These are phyloP conservation scores for Microcos paniculata DNA, from an alignment of 345 rosid genomes.

Conservation along the genomic window DNA sequence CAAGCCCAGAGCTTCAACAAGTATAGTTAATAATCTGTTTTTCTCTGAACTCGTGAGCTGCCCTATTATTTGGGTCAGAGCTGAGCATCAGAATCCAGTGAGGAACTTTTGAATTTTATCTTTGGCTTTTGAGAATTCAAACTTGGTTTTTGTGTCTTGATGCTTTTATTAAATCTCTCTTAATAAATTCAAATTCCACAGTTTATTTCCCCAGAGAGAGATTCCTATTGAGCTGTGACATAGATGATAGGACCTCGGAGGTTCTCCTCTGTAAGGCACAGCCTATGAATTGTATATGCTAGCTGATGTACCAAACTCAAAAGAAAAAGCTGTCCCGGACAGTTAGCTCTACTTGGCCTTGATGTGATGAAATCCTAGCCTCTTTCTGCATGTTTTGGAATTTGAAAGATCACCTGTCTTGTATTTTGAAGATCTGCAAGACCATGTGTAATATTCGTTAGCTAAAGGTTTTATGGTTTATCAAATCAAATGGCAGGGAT, in stretches of 20 bases:
- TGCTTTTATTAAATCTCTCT: not conserved
- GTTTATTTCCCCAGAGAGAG: too few species aligned
- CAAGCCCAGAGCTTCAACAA: conserved; percentile 4
- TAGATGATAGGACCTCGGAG: not conserved
- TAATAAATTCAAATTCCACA: not conserved
- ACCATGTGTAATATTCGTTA: too few species aligned
- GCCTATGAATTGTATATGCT: not conserved
- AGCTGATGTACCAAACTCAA: not conserved
- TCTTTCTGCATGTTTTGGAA: not conserved
- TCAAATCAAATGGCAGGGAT: too few species aligned
- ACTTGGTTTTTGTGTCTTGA: not conserved
- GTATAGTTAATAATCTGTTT: conserved; percentile 1
- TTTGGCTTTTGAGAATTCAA: not conserved
- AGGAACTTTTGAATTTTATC: not conserved
- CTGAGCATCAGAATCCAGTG: not conserved
- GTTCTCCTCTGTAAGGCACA: not conserved
- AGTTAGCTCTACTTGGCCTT: not conserved
- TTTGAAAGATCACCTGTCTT: not conserved
- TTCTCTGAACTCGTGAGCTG: not conserved
- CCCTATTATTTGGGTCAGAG: not conserved
- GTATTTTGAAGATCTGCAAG: too few species aligned
- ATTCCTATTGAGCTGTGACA: not conserved
- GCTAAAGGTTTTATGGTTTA: too few species aligned
- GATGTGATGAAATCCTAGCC: not conserved
- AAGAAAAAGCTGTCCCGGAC: not conserved